These are phyloP conservation scores for Auriscalpium vulgare DNA, from an alignment of 768 basidiomycete genomes.

Conservation along the genomic window DNA sequence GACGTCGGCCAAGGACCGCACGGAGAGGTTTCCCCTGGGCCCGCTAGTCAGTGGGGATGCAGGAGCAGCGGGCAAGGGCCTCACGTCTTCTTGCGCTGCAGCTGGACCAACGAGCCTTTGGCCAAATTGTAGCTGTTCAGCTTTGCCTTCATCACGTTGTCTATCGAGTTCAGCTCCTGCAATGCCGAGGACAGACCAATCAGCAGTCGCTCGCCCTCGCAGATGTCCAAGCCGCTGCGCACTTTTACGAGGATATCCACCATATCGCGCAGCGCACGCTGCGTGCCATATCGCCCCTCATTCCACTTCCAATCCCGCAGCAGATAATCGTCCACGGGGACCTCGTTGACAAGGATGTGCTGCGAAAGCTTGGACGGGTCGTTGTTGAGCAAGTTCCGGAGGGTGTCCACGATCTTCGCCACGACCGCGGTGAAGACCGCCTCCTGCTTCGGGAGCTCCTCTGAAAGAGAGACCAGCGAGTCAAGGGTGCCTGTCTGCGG, in stretches of 20 bases:
- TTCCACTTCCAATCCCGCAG: conserved; percentile 91
- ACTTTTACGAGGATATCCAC: conserved; percentile 84
- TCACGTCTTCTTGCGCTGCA: conserved; percentile 93
- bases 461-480: conserved; percentile 78
- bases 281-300: conserved; percentile 79
- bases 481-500: conserved; percentile 89
- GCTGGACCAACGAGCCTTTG: conserved; percentile 84
- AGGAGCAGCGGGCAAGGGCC: conserved; percentile 18
- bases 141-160: conserved; percentile 90
- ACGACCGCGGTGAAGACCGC: conserved; percentile 77
- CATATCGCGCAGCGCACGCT: conserved; percentile 75
- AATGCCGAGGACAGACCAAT: conserved; percentile 8
- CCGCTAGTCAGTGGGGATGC: conserved; percentile 3
- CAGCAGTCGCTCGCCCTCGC: background rate
- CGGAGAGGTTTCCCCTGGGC: conserved; percentile 87
- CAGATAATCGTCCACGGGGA: conserved; percentile 70
- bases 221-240: conserved; percentile 13
- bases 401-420: conserved; percentile 89
- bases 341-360: conserved; percentile 76
- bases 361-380: conserved; percentile 69
- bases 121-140: conserved; percentile 87
- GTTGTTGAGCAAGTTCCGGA: conserved; percentile 85
- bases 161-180: conserved; percentile 92
- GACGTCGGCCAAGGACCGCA: conserved; percentile 77
- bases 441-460: conserved; percentile 90